These are phyloP conservation scores for Geotrichum bryndzae DNA, from an alignment of 1,139 yeast genomes.

Conservation along the genomic window DNA sequence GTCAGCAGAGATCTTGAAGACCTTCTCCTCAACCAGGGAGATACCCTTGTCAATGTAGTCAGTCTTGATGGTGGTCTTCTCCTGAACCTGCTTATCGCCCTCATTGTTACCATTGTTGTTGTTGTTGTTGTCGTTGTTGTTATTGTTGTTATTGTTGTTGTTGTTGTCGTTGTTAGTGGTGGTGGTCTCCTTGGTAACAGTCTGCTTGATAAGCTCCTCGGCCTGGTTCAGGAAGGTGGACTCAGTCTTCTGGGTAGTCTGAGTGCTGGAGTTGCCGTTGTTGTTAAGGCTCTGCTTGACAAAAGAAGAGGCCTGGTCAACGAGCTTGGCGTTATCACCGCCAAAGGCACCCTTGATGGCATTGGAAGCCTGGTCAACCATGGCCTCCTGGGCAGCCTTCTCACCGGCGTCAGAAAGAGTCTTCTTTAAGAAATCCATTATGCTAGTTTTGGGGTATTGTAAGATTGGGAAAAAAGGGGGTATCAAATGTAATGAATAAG, in stretches of 20 bases:
- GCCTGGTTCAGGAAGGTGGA: not conserved
- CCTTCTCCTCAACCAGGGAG: slow-evolving; percentile 26
- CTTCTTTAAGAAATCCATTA: slow-evolving; percentile 1
- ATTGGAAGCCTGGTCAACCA: slow-evolving; percentile 4
- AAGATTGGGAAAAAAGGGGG: too few species aligned
- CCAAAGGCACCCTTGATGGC: not conserved
- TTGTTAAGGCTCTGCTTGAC: slow-evolving; percentile 2
- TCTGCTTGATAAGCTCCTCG: not conserved
- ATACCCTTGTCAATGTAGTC: slow-evolving; percentile 29
- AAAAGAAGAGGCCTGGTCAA: slow-evolving; percentile 7
- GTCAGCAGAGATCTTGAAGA: slow-evolving; percentile 21
- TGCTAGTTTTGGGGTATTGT: not conserved
- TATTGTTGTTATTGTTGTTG: too few species aligned
- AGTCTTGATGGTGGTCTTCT: slow-evolving; percentile 13
- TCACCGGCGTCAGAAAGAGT: not conserved
- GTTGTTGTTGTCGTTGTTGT: not conserved
- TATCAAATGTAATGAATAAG: not conserved
- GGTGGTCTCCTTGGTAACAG: slow-evolving; percentile 7
- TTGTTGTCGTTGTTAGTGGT: not conserved
- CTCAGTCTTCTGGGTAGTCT: slow-evolving; percentile 2
- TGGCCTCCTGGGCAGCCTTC: slow-evolving; percentile 3
- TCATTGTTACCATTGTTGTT: slow-evolving; percentile 9
- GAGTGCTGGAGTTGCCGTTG: not conserved
- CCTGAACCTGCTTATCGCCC: slow-evolving; percentile 2
- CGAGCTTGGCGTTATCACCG: not conserved